A percentile compares a stretch with the other conserved stretches of the same genome.
Conservation (phyloP, 2,329 filamentous ascomycete genomes). For the Botrytis deweyae region DNA sequence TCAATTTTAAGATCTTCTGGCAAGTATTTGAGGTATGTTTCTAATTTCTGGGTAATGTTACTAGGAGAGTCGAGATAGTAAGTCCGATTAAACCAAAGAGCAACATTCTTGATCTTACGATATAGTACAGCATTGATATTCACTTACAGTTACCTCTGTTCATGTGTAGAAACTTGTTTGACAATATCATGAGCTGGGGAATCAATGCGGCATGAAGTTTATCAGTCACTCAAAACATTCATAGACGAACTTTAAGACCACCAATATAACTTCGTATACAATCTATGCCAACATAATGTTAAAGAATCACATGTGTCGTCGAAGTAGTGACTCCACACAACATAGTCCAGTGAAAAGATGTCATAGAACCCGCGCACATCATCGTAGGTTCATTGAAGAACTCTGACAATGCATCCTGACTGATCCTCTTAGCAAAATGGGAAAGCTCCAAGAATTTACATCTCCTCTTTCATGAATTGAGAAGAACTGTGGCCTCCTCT, state of each 20-base stretch:
- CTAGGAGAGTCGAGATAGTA: not conserved
- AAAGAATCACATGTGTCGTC: no score
- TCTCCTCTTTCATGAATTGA: not conserved
- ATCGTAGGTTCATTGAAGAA: not conserved
- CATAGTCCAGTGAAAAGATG: no score
- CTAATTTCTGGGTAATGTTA: not conserved
- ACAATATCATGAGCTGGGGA: no score
- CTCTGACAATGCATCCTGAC: not conserved
- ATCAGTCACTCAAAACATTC: no score
- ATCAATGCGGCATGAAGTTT: no score
- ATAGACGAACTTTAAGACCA: no score
- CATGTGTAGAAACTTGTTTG: no score
- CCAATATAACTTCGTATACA: not conserved
- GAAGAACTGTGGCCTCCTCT: accelerated
- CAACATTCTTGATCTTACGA: not conserved
- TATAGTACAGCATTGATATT: not conserved
- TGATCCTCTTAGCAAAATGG: not conserved
- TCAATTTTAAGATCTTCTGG: no score
- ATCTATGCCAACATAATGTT: not conserved
- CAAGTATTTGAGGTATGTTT: not conserved
- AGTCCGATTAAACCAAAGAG: not conserved
- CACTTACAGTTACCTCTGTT: no score
- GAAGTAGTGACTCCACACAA: no score
- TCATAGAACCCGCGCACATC: not conserved
- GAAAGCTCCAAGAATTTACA: accelerated